Evolutionary conservation across 164 flowering plant genomes (phyloP).

Genomic region (Vitis rotundifolia): DNA sequence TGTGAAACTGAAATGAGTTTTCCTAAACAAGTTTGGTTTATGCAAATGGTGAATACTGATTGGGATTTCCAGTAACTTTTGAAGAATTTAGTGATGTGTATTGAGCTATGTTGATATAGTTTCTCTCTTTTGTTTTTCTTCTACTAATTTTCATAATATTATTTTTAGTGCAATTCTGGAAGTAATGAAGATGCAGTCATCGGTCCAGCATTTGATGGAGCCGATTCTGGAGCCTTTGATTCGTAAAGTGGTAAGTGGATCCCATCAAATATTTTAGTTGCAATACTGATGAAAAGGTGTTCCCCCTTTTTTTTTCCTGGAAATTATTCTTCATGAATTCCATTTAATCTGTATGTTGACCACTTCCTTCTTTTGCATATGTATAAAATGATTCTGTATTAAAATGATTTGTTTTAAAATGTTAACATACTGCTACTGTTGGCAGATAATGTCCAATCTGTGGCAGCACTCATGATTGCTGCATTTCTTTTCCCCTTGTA

Average conservation of each 20-base stretch:
- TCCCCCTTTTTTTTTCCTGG: conserved; percentile 3
- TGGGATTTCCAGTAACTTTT: neutral
- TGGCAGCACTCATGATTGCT: neutral
- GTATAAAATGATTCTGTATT: too few species aligned
- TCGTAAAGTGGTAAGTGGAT: conserved; percentile 54
- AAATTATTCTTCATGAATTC: conserved; percentile 14
- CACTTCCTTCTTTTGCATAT: too few species aligned
- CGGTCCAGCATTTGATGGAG: conserved; percentile 44
- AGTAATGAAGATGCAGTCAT: conserved; percentile 41
- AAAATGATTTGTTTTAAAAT: too few species aligned
- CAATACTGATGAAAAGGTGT: too few species aligned
- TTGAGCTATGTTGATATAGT: neutral
- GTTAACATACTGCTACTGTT: conserved; percentile 2
- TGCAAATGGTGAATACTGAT: neutral
- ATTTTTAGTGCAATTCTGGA: conserved; percentile 54
- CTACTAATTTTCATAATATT: conserved; percentile 7
- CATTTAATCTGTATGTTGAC: too few species aligned
- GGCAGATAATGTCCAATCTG: neutral
- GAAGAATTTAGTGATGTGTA: neutral
- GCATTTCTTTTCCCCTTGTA: neutral
- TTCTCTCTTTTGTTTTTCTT: neutral
- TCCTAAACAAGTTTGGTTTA: neutral
- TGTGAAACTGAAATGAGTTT: neutral
- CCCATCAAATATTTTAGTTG: neutral
- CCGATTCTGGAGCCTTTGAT: conserved; percentile 71